These are phyloP conservation scores for Bipolaris cookei DNA, from an alignment of 2,329 filamentous ascomycete species.

Conservation along the genomic window DNA sequence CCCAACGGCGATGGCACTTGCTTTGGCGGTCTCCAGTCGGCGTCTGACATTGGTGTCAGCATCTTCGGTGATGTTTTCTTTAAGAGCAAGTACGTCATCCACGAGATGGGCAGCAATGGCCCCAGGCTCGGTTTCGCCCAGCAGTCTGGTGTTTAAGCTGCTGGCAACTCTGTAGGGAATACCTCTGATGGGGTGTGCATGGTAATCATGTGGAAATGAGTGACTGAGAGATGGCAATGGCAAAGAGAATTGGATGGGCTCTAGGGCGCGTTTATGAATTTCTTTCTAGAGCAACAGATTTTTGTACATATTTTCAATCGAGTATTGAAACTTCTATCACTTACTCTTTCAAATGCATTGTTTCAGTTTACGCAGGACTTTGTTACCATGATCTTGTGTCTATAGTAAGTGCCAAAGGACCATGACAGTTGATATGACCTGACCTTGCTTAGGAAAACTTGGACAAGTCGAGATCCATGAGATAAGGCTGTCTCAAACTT, in stretches of 20 bases:
- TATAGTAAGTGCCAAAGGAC: too few species aligned
- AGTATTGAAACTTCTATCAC: neutral
- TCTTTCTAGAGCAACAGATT: neutral
- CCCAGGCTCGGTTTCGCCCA: slow-evolving; percentile 55
- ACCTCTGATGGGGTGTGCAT: neutral
- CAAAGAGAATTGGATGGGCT: neutral
- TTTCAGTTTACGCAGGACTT: neutral
- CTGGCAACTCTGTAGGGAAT: neutral
- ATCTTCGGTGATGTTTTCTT: slow-evolving; percentile 82
- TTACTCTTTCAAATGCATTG: neutral
- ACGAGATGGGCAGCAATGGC: slow-evolving; percentile 38
- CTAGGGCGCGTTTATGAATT: neutral
- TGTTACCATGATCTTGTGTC: neutral
- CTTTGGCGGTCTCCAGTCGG: slow-evolving; percentile 77
- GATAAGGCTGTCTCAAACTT: too few species aligned
- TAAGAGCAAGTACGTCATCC: slow-evolving; percentile 77
- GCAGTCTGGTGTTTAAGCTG: slow-evolving; percentile 41
- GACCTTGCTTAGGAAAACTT: too few species aligned
- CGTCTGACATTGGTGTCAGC: slow-evolving; percentile 63
- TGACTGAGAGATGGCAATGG: neutral
- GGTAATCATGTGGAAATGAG: neutral
- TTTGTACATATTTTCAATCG: neutral
- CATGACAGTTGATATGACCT: too few species aligned
- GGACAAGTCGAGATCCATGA: too few species aligned
- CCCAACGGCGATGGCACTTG: slow-evolving; percentile 59